Evolutionary conservation across 495 filamentous ascomycete genomes (phyloP), one percentile per base, ranked within the genome.

Genomic region (Trichoderma gamsii): DNA sequence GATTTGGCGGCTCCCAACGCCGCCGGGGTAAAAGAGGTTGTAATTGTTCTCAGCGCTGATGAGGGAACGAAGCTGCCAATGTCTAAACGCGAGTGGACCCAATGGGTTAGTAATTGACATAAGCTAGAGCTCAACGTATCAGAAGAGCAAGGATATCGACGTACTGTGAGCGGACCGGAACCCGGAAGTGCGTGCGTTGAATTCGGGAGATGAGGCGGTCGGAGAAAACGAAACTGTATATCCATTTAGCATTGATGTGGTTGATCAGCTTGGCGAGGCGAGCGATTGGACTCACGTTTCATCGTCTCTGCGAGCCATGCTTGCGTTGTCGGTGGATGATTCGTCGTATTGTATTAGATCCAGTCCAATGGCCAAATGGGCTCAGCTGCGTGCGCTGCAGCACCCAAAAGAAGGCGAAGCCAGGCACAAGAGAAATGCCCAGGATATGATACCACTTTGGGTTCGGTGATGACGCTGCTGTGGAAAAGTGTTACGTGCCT

Each of bases 51-150:
- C 88, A 38, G 87, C 89, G 76, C 90, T 94, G 73, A 98, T 89
- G 70, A 96, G 87, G 71, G 96, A 92, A 65, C 93, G 91, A 63
- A 99, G 85, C 78, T 99, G 95, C 81, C 88, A 90, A 77, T 99
- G 95, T 70, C 93, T 97, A 69, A 23, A 23, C 63, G 56, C 27
- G 25, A 18, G 16, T 2, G 44, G 41, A 41, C 63, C 68, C 27
- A 46, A 46, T 70, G 5, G 12, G 76, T 70, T 65, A 66, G 67
- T 66, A 63, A 38, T 0, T 38, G 12, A 61, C 15, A 25, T 32
- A 15, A 21, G 64, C 65, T 66, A 51, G 63, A 75, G 67, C 29
- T 64, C 29, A 29, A 29, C 1, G 29, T 29, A 32, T 43, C 0
- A 49, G 66, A 23, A 23, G 41, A 66, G 66, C 43, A 44, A 67